Percentiles rank a stretch among this genome's conserved stretches.
Evolutionary conservation across 169 alveolate species (phyloP).

Genomic region (Theileria parva): DNA sequence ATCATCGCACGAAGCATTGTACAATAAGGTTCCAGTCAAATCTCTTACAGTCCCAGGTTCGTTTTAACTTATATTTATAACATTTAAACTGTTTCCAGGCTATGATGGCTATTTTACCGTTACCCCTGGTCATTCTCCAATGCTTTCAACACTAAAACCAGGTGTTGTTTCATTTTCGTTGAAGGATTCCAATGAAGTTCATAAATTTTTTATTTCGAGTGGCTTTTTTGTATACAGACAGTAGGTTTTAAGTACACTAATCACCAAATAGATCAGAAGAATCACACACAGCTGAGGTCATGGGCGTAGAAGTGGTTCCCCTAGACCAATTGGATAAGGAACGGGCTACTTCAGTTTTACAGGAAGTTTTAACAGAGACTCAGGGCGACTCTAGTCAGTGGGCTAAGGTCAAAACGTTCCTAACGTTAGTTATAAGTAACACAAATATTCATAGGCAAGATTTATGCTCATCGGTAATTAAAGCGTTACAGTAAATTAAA

Average conservation of each 20-base stretch:
- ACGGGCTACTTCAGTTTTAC: conserved; percentile 55
- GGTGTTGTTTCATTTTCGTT: conserved; percentile 59
- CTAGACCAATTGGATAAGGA: conserved; percentile 68
- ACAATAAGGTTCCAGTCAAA: conserved; percentile 23
- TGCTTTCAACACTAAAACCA: conserved; percentile 63
- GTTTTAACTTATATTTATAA: neutral
- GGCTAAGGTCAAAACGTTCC: conserved; percentile 61
- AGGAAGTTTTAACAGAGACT: conserved; percentile 62
- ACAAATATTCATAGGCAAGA: conserved; percentile 32
- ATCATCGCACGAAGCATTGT: conserved; percentile 38
- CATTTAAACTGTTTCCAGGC: conserved; percentile 20
- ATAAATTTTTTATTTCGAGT: conserved; percentile 54
- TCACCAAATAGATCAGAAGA: conserved; percentile 38
- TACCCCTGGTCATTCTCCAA: conserved; percentile 64
- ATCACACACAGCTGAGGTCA: conserved; percentile 54
- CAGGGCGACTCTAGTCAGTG: conserved; percentile 58
- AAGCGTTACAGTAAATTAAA: conserved; percentile 15
- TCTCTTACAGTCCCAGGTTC: conserved; percentile 30
- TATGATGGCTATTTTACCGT: conserved; percentile 67
- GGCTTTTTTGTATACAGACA: conserved; percentile 52
- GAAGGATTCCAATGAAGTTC: conserved; percentile 49
- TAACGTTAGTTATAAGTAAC: conserved; percentile 49
- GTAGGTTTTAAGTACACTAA: conserved; percentile 16
- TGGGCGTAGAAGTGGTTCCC: conserved; percentile 65
- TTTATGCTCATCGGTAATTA: conserved; percentile 37